Percentiles rank a stretch among this genome's conserved stretches.
Evolutionary conservation across 208 protist species (phyloP).

Genomic region (Trypanosoma congolense): DNA sequence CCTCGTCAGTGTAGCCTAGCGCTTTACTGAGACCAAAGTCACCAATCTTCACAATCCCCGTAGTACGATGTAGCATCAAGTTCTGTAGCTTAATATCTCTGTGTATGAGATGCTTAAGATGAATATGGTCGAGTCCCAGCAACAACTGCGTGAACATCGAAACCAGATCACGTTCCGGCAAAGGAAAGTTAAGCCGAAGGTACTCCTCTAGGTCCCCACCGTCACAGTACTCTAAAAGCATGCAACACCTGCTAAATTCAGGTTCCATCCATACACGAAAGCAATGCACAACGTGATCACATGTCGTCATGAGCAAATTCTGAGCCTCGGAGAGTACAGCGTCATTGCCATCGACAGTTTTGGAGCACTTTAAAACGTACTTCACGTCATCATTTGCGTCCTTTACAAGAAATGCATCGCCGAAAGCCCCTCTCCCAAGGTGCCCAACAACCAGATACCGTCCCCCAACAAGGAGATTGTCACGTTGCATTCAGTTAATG

Average conservation of each 20-base stretch:
- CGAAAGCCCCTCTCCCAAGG: conserved; percentile 46
- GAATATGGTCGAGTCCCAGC: conserved; percentile 67
- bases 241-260: conserved; percentile 30
- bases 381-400: conserved; percentile 8
- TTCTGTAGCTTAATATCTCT: conserved; percentile 64
- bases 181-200: conserved; percentile 30
- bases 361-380: conserved; percentile 60
- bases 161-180: conserved; percentile 35
- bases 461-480: conserved; percentile 1
- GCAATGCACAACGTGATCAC: conserved; percentile 51
- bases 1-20: conserved; percentile 27
- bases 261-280: conserved; percentile 49
- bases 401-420: conserved; percentile 37
- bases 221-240: conserved; percentile 78
- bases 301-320: conserved; percentile 40
- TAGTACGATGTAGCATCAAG: conserved; percentile 38
- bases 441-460: conserved; percentile 16
- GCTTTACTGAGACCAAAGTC: conserved; percentile 62
- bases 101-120: conserved; percentile 56
- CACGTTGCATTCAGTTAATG: conserved; percentile 6
- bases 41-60: conserved; percentile 56
- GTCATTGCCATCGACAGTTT: conserved; percentile 9
- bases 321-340: conserved; percentile 30
- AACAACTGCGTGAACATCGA: conserved; percentile 59
- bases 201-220: conserved; percentile 46